A percentile compares a stretch with the other conserved stretches of the same genome.
Conservation (phyloP, 306 rosid species). For the Boehmeria nivea region DNA sequence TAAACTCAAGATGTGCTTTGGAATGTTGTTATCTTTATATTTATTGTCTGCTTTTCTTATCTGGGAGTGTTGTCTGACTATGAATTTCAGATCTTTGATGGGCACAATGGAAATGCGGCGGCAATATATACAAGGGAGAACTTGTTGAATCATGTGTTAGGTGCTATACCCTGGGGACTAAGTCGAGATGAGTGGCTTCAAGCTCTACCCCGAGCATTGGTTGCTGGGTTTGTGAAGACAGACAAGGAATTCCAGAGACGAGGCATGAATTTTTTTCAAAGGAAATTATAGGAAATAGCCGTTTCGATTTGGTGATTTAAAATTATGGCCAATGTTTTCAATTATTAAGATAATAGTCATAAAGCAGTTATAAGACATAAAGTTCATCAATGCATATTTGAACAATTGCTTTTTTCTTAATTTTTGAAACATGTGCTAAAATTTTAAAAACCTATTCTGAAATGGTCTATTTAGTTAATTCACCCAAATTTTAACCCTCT, state of each 20-base stretch:
- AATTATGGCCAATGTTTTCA: no score
- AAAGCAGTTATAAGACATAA: no score
- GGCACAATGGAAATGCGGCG: slow-evolving; percentile 98
- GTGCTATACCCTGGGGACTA: slow-evolving; percentile 79
- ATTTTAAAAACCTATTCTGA: no score
- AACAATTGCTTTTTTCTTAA: no score
- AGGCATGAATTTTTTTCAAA: slow-evolving; percentile 56
- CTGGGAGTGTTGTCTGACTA: slow-evolving; percentile 19
- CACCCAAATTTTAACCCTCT: no score
- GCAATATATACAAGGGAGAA: slow-evolving; percentile 76
- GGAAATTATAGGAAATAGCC: no score
- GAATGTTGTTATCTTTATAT: slow-evolving; percentile 18
- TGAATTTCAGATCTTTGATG: slow-evolving; percentile 78
- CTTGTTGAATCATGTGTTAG: slow-evolving; percentile 78
- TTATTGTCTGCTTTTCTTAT: background rate
- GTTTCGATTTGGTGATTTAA: no score
- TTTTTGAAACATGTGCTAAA: no score
- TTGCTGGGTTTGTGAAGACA: slow-evolving; percentile 95
- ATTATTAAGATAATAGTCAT: no score
- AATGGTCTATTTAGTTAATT: no score
- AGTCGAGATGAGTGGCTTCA: slow-evolving; percentile 97
- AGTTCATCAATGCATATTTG: no score
- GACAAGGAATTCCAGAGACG: slow-evolving; percentile 90
- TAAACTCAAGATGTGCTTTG: slow-evolving; percentile 12
- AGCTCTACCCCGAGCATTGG: slow-evolving; percentile 89